Percentiles rank a stretch among this genome's conserved stretches.
These are phyloP conservation scores for Onygenales sp. DNA, from an alignment of 2,329 filamentous ascomycete species.

Conservation along the genomic window DNA sequence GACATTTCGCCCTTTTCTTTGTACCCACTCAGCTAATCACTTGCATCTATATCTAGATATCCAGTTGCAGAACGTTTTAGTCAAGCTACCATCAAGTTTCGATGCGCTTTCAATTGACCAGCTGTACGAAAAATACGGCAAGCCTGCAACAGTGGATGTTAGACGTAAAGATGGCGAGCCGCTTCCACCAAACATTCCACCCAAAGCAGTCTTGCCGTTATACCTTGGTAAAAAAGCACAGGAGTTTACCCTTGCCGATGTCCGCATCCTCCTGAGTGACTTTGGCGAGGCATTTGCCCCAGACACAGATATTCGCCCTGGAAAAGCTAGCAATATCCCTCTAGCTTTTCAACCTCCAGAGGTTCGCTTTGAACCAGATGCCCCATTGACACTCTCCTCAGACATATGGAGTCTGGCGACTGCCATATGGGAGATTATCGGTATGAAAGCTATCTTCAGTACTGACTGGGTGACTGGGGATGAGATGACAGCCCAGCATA, in stretches of 20 bases:
- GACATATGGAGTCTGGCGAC: conserved; percentile 21
- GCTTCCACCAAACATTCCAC: conserved; percentile 15
- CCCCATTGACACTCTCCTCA: conserved; percentile 13
- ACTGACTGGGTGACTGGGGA: conserved; percentile 6
- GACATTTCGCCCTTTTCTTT: not conserved
- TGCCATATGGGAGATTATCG: conserved; percentile 22
- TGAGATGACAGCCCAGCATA: conserved; percentile 7
- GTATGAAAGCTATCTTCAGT: conserved; percentile 16
- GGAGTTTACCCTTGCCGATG: conserved; percentile 17
- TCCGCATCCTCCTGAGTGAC: conserved; percentile 19
- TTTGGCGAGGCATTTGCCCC: conserved; percentile 24
- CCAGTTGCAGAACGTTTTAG: conserved; percentile 15
- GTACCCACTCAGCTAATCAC: not conserved
- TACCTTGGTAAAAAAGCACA: conserved; percentile 17
- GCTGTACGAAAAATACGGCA: conserved; percentile 16
- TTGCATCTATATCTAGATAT: conserved; percentile 10
- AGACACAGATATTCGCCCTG: conserved; percentile 12
- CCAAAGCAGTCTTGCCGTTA: conserved; percentile 11
- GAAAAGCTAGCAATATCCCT: conserved; percentile 16
- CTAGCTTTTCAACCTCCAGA: conserved; percentile 15
- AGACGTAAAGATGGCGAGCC: conserved; percentile 10
- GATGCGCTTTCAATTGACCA: conserved; percentile 15
- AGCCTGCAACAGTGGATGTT: conserved; percentile 14
- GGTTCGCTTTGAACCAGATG: conserved; percentile 14
- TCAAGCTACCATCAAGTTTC: conserved; percentile 10